A percentile compares a stretch with the other conserved stretches of the same genome.
Conservation (phyloP, 495 filamentous ascomycete species). For the Filosporella fistucella region DNA sequence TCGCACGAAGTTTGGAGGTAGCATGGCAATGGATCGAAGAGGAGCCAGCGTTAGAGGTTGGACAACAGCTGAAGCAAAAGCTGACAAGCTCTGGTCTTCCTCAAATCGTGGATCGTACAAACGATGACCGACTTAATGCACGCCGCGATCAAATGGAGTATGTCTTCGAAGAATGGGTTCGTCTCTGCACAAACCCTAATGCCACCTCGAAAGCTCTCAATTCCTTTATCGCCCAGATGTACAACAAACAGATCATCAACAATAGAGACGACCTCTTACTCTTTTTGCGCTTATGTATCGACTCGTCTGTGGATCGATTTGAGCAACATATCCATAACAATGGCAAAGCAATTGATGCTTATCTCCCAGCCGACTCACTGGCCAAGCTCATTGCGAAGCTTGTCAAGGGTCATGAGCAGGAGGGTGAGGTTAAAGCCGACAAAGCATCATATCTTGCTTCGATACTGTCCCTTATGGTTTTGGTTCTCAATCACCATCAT, state of each 20-base stretch:
- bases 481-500: slow-evolving; percentile 84
- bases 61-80: slow-evolving; percentile 66
- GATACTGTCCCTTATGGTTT: slow-evolving; percentile 66
- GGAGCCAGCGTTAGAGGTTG: slow-evolving; percentile 59
- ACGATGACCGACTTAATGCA: slow-evolving; percentile 42
- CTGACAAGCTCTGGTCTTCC: slow-evolving; percentile 58
- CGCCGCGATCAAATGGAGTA: slow-evolving; percentile 86
- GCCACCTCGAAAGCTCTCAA: slow-evolving; percentile 64
- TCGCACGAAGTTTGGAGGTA: slow-evolving; percentile 74
- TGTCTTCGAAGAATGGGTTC: slow-evolving; percentile 90
- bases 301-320: slow-evolving; percentile 69
- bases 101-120: slow-evolving; percentile 40
- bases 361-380: slow-evolving; percentile 76
- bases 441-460: slow-evolving; percentile 68
- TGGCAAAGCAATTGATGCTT: slow-evolving; percentile 63
- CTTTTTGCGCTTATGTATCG: slow-evolving; percentile 80
- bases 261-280: slow-evolving; percentile 67
- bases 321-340: slow-evolving; percentile 61
- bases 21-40: slow-evolving; percentile 78
- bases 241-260: slow-evolving; percentile 63
- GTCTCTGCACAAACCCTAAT: slow-evolving; percentile 68
- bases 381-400: slow-evolving; percentile 77
- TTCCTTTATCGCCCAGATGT: slow-evolving; percentile 82
- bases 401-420: slow-evolving; percentile 56
- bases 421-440: slow-evolving; percentile 51